phyloP scores from a whole-genome alignment of 1,139 yeast genomes.

The Debaryomyces psychrophilus region DNA sequence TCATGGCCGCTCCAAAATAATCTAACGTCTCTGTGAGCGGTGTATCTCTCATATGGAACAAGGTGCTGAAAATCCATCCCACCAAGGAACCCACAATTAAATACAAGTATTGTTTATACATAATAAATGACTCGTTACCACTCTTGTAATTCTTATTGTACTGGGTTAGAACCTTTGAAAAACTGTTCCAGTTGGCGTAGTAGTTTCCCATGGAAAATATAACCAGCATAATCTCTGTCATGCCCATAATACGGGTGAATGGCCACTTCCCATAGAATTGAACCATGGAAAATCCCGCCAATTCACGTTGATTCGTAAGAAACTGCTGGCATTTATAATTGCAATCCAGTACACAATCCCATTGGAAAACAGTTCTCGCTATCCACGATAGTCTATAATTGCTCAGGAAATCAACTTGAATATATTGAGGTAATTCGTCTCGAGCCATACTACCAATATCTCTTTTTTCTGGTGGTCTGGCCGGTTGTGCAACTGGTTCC shows the following conservation, averaged over 20 bases:
- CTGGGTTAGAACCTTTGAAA: slow-evolving; percentile 32
- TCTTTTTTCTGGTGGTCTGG: slow-evolving; percentile 2
- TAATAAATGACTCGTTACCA: slow-evolving; percentile 20
- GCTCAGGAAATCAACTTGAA: slow-evolving; percentile 17
- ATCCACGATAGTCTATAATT: slow-evolving; percentile 20
- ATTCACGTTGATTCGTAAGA: slow-evolving; percentile 30
- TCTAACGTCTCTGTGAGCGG: slow-evolving; percentile 46
- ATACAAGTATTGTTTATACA: slow-evolving; percentile 37
- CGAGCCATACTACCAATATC: not conserved
- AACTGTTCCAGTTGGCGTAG: slow-evolving; percentile 37
- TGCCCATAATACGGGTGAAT: slow-evolving; percentile 39
- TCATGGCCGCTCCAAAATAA: slow-evolving; percentile 49
- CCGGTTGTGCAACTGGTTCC: not conserved
- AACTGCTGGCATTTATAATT: slow-evolving; percentile 47
- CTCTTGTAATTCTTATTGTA: slow-evolving; percentile 24
- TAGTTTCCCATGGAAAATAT: slow-evolving; percentile 44
- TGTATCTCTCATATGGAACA: slow-evolving; percentile 46
- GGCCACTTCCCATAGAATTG: slow-evolving; percentile 55
- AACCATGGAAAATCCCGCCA: slow-evolving; percentile 30
- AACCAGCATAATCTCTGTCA: slow-evolving; percentile 43
- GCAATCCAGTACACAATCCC: slow-evolving; percentile 48
- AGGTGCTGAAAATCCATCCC: slow-evolving; percentile 45
- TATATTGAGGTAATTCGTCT: slow-evolving; percentile 6
- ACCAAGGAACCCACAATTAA: slow-evolving; percentile 33
- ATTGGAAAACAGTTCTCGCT: slow-evolving; percentile 25